A percentile compares a stretch with the other conserved stretches of the same genome.
These are phyloP conservation scores for Tylopilus sp. DNA, from an alignment of 768 basidiomycete genomes.

Conservation along the genomic window DNA sequence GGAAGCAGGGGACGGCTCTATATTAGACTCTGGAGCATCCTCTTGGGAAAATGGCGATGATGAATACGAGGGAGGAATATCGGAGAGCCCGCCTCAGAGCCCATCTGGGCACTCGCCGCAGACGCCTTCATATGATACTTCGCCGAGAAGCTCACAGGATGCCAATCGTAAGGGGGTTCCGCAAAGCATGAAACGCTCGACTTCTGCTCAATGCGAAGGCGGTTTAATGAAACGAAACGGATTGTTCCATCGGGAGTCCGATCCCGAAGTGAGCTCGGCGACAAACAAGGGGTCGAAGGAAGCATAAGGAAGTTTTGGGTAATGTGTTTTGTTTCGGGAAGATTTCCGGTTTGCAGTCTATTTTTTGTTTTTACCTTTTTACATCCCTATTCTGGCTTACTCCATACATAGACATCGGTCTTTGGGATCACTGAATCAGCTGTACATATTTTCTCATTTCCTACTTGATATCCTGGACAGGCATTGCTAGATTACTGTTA, in stretches of 20 bases:
- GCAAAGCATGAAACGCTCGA: slow-evolving; percentile 28
- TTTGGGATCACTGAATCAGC: slow-evolving; percentile 5
- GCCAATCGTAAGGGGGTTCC: slow-evolving; percentile 11
- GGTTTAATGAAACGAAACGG: slow-evolving; percentile 27
- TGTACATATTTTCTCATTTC: slow-evolving; percentile 1
- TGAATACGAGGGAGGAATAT: slow-evolving; percentile 1
- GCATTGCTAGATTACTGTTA: slow-evolving; percentile 24
- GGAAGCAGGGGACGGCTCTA: slow-evolving; percentile 20
- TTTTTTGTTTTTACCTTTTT: slow-evolving; percentile 7
- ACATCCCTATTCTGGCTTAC: slow-evolving; percentile 5
- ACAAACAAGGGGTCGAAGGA: slow-evolving; percentile 25
- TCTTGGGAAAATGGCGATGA: background rate
- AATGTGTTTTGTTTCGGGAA: slow-evolving; percentile 11
- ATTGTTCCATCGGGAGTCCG: slow-evolving; percentile 29
- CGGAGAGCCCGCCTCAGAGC: slow-evolving; percentile 6
- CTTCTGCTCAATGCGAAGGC: slow-evolving; percentile 27
- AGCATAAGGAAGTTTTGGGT: slow-evolving; percentile 13
- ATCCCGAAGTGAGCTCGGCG: slow-evolving; percentile 25
- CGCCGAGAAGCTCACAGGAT: slow-evolving; percentile 13
- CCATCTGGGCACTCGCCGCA: slow-evolving; percentile 7
- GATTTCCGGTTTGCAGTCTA: slow-evolving; percentile 3
- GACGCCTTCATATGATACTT: slow-evolving; percentile 5
- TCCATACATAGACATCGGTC: slow-evolving; percentile 11
- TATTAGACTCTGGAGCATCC: background rate
- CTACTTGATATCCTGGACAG: slow-evolving; percentile 22